These are phyloP conservation scores for Adiantum capillusveneris DNA, from an alignment of 75 land plant genomes.

Conservation along the genomic window DNA sequence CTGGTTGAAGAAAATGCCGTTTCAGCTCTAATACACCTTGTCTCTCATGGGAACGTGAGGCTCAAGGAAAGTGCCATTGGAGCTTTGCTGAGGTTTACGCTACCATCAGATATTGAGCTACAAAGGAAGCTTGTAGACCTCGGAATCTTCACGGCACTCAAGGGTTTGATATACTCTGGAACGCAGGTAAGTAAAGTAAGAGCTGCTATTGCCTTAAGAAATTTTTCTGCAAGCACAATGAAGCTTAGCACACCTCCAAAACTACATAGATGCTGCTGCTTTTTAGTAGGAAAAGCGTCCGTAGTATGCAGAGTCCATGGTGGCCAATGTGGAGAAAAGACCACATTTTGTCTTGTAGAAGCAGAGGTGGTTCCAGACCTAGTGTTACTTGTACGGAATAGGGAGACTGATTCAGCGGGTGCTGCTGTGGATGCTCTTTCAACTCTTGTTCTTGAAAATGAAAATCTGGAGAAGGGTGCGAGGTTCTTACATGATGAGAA, in stretches of 20 bases:
- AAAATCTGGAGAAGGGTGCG: slow-evolving; percentile 28
- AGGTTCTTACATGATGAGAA: slow-evolving; percentile 28
- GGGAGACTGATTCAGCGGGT: slow-evolving; percentile 17
- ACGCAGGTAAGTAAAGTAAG: slow-evolving; percentile 30
- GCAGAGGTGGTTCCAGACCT: slow-evolving; percentile 41
- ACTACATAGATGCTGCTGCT: slow-evolving; percentile 29
- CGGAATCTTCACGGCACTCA: slow-evolving; percentile 32
- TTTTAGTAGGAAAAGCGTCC: slow-evolving; percentile 8
- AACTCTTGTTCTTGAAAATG: slow-evolving; percentile 28
- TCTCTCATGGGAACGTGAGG: slow-evolving; percentile 20
- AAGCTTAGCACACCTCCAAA: slow-evolving; percentile 17
- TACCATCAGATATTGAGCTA: slow-evolving; percentile 23
- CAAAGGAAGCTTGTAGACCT: slow-evolving; percentile 27
- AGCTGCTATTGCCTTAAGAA: slow-evolving; percentile 34
- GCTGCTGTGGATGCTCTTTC: slow-evolving; percentile 39
- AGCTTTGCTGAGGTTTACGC: slow-evolving; percentile 35
- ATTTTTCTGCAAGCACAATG: slow-evolving; percentile 29
- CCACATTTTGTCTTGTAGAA: slow-evolving; percentile 44
- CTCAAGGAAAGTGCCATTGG: slow-evolving; percentile 47
- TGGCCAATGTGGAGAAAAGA: slow-evolving; percentile 30
- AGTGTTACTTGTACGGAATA: slow-evolving; percentile 29
- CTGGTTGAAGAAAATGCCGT: slow-evolving; percentile 34
- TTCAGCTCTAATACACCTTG: slow-evolving; percentile 21
- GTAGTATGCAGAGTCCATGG: slow-evolving; percentile 36
- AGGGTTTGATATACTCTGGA: slow-evolving; percentile 33